These are phyloP conservation scores for Backusella macrospora DNA, from an alignment of 192 early-diverging fungal species.

Conservation along the genomic window DNA sequence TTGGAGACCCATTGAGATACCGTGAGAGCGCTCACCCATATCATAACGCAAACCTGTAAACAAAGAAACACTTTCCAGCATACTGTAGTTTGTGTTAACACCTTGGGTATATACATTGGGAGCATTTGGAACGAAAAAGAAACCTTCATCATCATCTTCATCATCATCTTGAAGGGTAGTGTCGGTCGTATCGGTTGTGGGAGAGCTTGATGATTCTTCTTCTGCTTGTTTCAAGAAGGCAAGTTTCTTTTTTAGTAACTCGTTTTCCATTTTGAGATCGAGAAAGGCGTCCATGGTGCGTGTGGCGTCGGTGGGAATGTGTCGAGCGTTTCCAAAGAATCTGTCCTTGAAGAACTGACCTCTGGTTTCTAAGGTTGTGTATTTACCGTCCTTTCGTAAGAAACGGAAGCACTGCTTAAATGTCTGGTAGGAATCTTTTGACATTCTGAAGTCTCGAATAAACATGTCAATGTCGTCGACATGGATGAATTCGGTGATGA, in stretches of 20 bases:
- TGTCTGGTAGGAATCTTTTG: conserved; percentile 11
- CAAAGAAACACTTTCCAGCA: conserved; percentile 23
- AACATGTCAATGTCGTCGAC: conserved; percentile 40
- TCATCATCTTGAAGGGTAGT: neutral
- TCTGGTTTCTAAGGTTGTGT: conserved; percentile 33
- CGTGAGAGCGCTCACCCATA: conserved; percentile 28
- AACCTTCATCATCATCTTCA: conserved; percentile 14
- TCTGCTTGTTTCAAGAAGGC: conserved; percentile 11
- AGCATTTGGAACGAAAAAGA: conserved; percentile 23
- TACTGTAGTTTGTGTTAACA: conserved; percentile 23
- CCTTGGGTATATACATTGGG: conserved; percentile 32
- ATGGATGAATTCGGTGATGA: conserved; percentile 40
- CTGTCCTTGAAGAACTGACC: conserved; percentile 32
- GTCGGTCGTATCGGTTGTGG: neutral
- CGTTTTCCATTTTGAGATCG: conserved; percentile 46
- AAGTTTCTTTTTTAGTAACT: conserved; percentile 30
- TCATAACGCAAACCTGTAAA: conserved; percentile 37
- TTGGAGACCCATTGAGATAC: conserved; percentile 29
- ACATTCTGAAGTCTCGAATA: conserved; percentile 30
- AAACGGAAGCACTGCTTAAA: conserved; percentile 35
- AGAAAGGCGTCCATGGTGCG: conserved; percentile 33
- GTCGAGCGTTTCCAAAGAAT: conserved; percentile 39
- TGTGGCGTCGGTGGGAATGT: conserved; percentile 31
- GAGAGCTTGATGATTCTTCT: neutral
- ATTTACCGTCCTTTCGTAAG: conserved; percentile 36